Conservation (phyloP, 495 filamentous ascomycete species). For the Physcia stellaris region DNA sequence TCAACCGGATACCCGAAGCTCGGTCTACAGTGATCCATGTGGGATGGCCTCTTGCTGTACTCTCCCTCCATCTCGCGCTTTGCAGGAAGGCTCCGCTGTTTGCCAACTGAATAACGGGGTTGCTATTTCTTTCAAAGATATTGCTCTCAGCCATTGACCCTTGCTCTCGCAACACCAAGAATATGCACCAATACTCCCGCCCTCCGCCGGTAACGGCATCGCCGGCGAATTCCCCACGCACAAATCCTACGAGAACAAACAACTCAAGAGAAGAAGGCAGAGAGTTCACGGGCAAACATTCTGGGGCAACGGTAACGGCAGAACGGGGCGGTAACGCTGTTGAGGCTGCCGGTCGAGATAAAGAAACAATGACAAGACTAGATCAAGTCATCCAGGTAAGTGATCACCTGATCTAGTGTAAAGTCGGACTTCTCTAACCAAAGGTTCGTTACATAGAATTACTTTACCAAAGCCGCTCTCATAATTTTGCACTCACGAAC, state of each 20-base stretch:
- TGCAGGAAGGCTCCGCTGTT: too few species aligned
- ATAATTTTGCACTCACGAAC: slow-evolving; percentile 72
- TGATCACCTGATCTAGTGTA: slow-evolving; percentile 2
- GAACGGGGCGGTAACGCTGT: too few species aligned
- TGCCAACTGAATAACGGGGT: too few species aligned
- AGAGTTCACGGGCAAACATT: too few species aligned
- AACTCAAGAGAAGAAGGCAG: slow-evolving; percentile 55
- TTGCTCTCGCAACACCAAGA: too few species aligned
- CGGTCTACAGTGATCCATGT: too few species aligned
- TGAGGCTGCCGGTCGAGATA: slow-evolving; percentile 22
- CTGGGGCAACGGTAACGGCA: too few species aligned
- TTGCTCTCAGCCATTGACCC: too few species aligned
- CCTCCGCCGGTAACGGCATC: slow-evolving; percentile 50
- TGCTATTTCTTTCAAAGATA: too few species aligned
- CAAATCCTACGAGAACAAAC: slow-evolving; percentile 55
- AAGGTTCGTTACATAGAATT: slow-evolving; percentile 49
- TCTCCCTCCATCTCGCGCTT: too few species aligned
- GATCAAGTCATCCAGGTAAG: slow-evolving; percentile 84
- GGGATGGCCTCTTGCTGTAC: too few species aligned
- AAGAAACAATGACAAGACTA: slow-evolving; percentile 57
- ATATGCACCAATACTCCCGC: slow-evolving; percentile 78
- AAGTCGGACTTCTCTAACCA: slow-evolving; percentile 3
- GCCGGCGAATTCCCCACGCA: slow-evolving; percentile 49
- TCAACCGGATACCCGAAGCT: too few species aligned
- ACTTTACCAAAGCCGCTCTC: slow-evolving; percentile 77